Evolutionary conservation across 768 basidiomycete species (phyloP), one percentile per base, ranked within the genome.

Genomic region (Boletus subcaerulescens): DNA sequence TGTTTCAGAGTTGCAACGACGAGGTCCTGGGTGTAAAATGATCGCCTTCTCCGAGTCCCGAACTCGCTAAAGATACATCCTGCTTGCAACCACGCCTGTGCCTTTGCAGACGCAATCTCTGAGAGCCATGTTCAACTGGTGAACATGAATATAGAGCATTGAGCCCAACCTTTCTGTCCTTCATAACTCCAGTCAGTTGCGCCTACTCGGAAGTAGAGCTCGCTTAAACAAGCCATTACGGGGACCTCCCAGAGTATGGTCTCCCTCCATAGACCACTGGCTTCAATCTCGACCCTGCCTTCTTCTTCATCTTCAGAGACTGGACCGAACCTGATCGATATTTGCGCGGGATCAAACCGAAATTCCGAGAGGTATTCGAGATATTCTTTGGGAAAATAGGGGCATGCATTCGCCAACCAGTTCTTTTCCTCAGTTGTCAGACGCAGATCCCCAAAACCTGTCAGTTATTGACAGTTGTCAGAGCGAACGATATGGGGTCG

Each of bases 211-310:
- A 96, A 99, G 73, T 92, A 96, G 18, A 85, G 83, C 69, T 99
- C 93, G 64, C 91, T 93, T 48, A 99, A 75, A 58, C 85, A 85
- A 14, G 93, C 86, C 93, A 98, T 94, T 48, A 98, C 74, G 1
- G 93, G 95, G 1, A 98, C 93, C 73, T 98, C 97, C 86, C 96
- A 99, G 26, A 97, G 74, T 54, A 98, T 96, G 8, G 90, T 80
- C 60, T 94, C 91, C 0, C 73, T 72, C 93, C 93, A 95, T 6
- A 78, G 79, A 8, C 92, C 94, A 29, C 64, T 64, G 6, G 83
- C 81, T 57, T 85, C 83, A 50, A 99, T 88, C 61, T 91, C 83
- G 35, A 95, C 71, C 35, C 73, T 69, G 5, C 93, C 95, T 53
- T 69, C 65, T 49, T 74, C 68, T 45, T 72, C 74, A 38, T 84